phyloP scores from a whole-genome alignment of 192 early-diverging fungal species.

The Coemansia reversa region DNA sequence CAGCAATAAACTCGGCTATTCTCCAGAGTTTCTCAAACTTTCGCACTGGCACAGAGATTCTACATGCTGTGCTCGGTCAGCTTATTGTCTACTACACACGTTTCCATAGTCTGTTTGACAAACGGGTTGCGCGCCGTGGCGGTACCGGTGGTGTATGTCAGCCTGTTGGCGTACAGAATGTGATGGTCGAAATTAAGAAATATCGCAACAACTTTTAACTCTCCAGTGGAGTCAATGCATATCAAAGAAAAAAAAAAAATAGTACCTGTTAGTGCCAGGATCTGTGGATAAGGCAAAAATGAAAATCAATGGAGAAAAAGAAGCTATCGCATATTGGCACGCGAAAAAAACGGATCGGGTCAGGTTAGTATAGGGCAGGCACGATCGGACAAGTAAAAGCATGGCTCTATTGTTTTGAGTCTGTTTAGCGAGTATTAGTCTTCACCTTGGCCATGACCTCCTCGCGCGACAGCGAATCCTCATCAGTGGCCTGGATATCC shows the following conservation, averaged over 20 bases:
- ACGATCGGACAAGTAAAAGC: neutral
- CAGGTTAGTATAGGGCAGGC: neutral
- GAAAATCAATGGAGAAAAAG: constrained; percentile 10
- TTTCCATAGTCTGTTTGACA: constrained; percentile 80
- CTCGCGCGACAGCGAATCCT: constrained; percentile 69
- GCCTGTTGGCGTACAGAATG: constrained; percentile 87
- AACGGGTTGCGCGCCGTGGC: constrained; percentile 59
- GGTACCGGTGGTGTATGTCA: constrained; percentile 31
- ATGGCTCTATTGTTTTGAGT: neutral
- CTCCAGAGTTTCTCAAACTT: constrained; percentile 95
- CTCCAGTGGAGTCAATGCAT: neutral
- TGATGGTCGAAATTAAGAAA: constrained; percentile 97
- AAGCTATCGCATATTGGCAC: neutral
- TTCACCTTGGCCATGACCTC: constrained; percentile 64
- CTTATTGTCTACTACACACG: constrained; percentile 91
- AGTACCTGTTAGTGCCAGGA: constrained; percentile 12
- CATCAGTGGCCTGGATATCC: constrained; percentile 86
- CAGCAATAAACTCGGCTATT: constrained; percentile 78
- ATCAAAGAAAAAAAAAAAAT: constrained; percentile 18
- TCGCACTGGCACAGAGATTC: constrained; percentile 87
- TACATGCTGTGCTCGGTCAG: constrained; percentile 86
- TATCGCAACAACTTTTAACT: constrained; percentile 58
- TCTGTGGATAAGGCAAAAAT: constrained; percentile 9
- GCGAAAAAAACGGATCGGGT: neutral
- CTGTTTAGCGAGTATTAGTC: constrained; percentile 32